A percentile compares a stretch with the other conserved stretches of the same genome.
phyloP scores from a whole-genome alignment of 2,329 filamentous ascomycete species.

The Trichoderma koningii region DNA sequence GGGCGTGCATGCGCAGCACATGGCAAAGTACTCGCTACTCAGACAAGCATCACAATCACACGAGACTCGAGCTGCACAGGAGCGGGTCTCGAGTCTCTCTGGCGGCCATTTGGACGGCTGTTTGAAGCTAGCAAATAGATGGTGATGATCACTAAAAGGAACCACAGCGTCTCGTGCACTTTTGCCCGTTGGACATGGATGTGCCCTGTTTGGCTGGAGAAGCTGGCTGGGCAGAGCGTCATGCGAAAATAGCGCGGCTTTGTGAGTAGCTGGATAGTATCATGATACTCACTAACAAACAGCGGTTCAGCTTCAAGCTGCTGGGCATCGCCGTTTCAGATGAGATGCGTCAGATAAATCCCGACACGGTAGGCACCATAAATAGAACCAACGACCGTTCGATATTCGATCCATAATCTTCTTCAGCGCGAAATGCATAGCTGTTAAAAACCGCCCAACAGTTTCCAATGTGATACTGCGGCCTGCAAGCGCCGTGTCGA shows the following conservation, averaged over 20 bases:
- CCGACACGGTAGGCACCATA: conserved; percentile 7
- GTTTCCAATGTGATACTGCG: background rate
- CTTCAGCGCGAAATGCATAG: background rate
- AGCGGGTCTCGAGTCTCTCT: background rate
- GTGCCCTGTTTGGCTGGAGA: background rate
- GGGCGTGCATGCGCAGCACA: conserved; percentile 32
- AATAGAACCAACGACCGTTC: background rate
- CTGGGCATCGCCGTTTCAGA: conserved; percentile 22
- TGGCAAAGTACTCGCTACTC: conserved; percentile 36
- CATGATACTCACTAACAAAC: too few species aligned
- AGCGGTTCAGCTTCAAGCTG: background rate
- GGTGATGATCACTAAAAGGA: background rate
- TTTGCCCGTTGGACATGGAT: background rate
- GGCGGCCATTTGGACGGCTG: background rate
- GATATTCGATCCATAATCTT: background rate
- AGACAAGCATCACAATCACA: too few species aligned
- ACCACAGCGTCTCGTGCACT: background rate
- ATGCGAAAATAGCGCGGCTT: conserved; percentile 3
- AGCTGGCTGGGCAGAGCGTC: too few species aligned
- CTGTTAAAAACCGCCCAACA: background rate
- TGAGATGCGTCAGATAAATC: conserved; percentile 19
- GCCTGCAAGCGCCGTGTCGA: conserved; percentile 4
- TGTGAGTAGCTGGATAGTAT: background rate
- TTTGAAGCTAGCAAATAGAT: conserved; percentile 2
- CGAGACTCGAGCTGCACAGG: background rate